These are phyloP conservation scores for Piloderma croceum DNA, from an alignment of 768 basidiomycete species.

Conservation along the genomic window DNA sequence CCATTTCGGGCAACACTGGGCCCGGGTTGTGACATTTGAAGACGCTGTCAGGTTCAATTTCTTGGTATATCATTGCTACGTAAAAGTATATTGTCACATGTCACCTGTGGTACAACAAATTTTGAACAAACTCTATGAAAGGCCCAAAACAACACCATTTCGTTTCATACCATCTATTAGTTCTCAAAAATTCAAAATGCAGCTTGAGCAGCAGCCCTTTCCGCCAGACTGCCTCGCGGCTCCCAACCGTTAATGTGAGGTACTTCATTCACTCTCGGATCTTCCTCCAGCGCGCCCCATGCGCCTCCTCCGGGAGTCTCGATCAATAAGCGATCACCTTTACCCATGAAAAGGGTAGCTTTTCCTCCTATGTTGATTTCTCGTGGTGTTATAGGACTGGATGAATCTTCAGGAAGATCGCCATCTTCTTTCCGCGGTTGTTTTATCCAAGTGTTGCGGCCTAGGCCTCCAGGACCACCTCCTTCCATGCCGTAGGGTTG, in stretches of 20 bases:
- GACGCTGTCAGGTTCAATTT: too few relatives aligned
- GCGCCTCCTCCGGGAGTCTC: conserved; percentile 91
- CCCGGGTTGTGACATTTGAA: too few relatives aligned
- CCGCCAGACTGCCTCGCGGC: conserved; percentile 36
- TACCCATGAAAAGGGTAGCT: conserved; percentile 82
- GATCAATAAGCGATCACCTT: conserved; percentile 74
- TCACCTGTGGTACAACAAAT: too few relatives aligned
- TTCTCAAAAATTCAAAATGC: conserved; percentile 32
- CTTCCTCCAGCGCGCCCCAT: conserved; percentile 54
- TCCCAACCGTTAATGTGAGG: conserved; percentile 27
- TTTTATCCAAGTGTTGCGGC: conserved; percentile 87
- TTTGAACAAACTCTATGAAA: too few relatives aligned
- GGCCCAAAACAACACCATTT: too few relatives aligned
- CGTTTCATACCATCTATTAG: too few relatives aligned
- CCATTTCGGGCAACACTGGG: too few relatives aligned
- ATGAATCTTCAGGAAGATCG: conserved; percentile 43
- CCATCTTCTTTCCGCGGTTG: conserved; percentile 59
- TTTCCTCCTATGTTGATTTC: conserved; percentile 88
- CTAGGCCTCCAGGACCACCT: conserved; percentile 63
- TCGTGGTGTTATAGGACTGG: conserved; percentile 33
- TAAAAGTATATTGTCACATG: too few relatives aligned
- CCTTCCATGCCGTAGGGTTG: conserved; percentile 86
- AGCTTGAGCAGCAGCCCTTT: conserved; percentile 31
- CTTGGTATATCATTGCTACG: too few relatives aligned
- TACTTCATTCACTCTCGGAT: conserved; percentile 14